Conservation (phyloP, 75 land plant species). For the Larix kaempferi region DNA sequence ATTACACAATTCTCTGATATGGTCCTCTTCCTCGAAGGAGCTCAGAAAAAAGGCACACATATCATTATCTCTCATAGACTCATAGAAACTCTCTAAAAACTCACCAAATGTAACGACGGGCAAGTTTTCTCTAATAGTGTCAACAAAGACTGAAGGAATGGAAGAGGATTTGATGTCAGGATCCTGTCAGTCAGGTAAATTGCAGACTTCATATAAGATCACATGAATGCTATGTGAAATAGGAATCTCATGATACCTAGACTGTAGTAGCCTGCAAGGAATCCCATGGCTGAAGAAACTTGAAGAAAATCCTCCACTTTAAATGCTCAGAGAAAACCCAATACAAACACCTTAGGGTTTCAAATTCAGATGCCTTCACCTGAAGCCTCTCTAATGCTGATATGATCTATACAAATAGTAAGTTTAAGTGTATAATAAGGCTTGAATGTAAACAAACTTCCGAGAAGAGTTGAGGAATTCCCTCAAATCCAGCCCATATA, state of each 20-base stretch:
- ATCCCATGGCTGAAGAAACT: slow-evolving; percentile 21
- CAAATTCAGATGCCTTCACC: too few species aligned
- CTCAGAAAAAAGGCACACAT: slow-evolving; percentile 57
- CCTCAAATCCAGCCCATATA: too few species aligned
- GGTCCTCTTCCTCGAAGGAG: slow-evolving; percentile 18
- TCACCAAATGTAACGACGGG: slow-evolving; percentile 40
- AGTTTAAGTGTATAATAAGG: too few species aligned
- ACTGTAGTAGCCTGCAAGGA: slow-evolving; percentile 30
- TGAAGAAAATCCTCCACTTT: too few species aligned
- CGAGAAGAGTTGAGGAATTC: too few species aligned
- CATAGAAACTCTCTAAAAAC: background rate
- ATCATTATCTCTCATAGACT: background rate
- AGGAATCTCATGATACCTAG: slow-evolving; percentile 38
- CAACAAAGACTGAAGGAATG: slow-evolving; percentile 13
- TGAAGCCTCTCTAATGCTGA: too few species aligned
- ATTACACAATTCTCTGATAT: slow-evolving; percentile 25
- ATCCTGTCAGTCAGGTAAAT: slow-evolving; percentile 9
- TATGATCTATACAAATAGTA: too few species aligned
- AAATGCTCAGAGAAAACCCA: too few species aligned
- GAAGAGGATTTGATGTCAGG: background rate
- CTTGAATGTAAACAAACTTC: too few species aligned
- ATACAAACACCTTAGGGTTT: too few species aligned
- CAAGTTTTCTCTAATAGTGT: slow-evolving; percentile 31
- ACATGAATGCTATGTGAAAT: slow-evolving; percentile 22
- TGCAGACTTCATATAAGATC: slow-evolving; percentile 23